phyloP scores from a whole-genome alignment of 2,329 filamentous ascomycete species.

The Talaromyces amestolkiae region DNA sequence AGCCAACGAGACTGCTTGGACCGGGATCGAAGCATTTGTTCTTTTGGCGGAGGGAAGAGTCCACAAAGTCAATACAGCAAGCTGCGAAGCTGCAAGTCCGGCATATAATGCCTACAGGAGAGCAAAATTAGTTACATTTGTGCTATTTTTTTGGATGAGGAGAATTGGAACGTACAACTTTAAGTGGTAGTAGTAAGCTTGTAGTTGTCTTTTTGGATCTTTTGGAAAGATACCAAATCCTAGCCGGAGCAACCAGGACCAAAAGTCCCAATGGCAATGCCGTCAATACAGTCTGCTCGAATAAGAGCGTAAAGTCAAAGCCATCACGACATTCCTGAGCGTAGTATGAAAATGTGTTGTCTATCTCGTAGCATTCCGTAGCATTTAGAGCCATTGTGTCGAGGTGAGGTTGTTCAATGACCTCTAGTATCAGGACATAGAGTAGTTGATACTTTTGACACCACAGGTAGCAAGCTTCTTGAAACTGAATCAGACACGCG shows the following conservation, averaged over 20 bases:
- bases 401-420: constrained; percentile 4
- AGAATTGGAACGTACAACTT: constrained; percentile 34
- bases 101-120: constrained; percentile 31
- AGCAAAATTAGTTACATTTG: background rate
- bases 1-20: constrained; percentile 31
- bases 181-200: constrained; percentile 31
- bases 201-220: constrained; percentile 36
- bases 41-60: constrained; percentile 30
- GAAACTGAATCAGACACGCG: background rate
- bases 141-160: background rate
- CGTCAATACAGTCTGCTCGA: constrained; percentile 44
- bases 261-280: constrained; percentile 39
- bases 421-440: constrained; percentile 3
- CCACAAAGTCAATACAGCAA: constrained; percentile 40
- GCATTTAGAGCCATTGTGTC: constrained; percentile 24
- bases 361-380: constrained; percentile 31
- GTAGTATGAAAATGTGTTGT: constrained; percentile 36
- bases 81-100: constrained; percentile 35
- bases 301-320: constrained; percentile 49
- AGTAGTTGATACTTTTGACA: background rate
- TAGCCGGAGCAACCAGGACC: constrained; percentile 34
- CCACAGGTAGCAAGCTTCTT: background rate
- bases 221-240: constrained; percentile 36
- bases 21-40: constrained; percentile 37
- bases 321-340: constrained; percentile 37